These are phyloP conservation scores for Cladosporium oxysporum DNA, from an alignment of 2,329 filamentous ascomycete species.

Conservation along the genomic window DNA sequence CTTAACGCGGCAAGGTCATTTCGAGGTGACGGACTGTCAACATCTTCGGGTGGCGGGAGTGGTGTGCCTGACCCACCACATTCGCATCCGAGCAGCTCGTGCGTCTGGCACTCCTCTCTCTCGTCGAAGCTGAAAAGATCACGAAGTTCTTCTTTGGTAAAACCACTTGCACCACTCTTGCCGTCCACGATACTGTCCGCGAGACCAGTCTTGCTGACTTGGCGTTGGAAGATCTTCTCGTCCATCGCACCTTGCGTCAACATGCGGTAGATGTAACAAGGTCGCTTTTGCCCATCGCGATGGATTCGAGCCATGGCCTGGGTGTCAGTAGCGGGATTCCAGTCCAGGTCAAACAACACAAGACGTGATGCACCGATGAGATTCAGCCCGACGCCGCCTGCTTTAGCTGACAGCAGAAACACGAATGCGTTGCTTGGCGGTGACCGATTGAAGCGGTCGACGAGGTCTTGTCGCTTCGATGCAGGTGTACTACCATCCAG, in stretches of 20 bases:
- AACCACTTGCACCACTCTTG: conserved; percentile 61
- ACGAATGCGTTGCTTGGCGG: conserved; percentile 61
- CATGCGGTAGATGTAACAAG: conserved; percentile 69
- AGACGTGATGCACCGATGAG: conserved; percentile 70
- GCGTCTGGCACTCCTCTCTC: conserved; percentile 63
- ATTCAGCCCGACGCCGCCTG: conserved; percentile 69
- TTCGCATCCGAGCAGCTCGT: conserved; percentile 64
- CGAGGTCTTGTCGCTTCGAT: conserved; percentile 65
- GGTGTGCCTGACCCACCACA: conserved; percentile 58
- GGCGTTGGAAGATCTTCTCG: conserved; percentile 74
- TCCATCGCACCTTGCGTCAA: conserved; percentile 69
- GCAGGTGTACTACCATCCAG: conserved; percentile 68
- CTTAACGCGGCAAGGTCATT: conserved; percentile 31
- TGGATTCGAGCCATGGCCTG: conserved; percentile 77
- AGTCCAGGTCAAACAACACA: conserved; percentile 72
- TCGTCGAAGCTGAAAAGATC: conserved; percentile 69
- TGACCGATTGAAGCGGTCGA: conserved; percentile 69
- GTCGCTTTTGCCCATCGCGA: conserved; percentile 68
- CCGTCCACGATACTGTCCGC: conserved; percentile 72
- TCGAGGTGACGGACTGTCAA: conserved; percentile 26
- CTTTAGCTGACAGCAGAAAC: conserved; percentile 72
- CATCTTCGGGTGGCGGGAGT: conserved; percentile 29
- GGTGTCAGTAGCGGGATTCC: conserved; percentile 73
- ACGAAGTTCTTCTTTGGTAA: conserved; percentile 65
- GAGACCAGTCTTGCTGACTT: conserved; percentile 69